Percentiles rank a stretch among this genome's conserved stretches.
phyloP scores from a whole-genome alignment of 331 rosid genomes.

The Acacia concinna region DNA sequence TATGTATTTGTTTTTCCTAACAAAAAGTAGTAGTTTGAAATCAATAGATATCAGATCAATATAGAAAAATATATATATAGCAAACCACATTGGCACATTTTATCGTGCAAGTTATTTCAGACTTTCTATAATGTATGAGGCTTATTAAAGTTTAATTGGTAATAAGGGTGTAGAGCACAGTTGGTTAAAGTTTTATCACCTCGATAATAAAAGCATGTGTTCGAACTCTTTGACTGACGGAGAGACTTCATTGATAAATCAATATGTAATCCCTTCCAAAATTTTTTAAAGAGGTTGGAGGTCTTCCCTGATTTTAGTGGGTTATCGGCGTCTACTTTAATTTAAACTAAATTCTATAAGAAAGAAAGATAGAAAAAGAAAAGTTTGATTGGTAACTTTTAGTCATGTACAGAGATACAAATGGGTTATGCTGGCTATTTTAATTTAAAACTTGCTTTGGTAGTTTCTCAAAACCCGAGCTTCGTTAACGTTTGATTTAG shows the following conservation, averaged over 20 bases:
- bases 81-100: neutral
- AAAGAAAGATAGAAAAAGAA: too few species aligned
- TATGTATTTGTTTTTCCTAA: neutral
- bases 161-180: too few species aligned
- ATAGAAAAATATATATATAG: neutral
- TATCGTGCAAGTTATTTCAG: neutral
- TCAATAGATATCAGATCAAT: neutral
- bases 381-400: neutral
- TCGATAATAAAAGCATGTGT: too few species aligned
- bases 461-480: neutral
- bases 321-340: too few species aligned
- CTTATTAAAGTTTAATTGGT: neutral
- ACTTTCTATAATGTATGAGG: neutral
- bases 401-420: neutral
- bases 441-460: neutral
- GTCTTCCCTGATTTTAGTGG: too few species aligned
- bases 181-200: too few species aligned
- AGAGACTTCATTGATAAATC: too few species aligned
- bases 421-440: neutral
- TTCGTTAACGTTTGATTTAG: neutral
- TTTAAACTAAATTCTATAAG: too few species aligned
- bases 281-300: too few species aligned
- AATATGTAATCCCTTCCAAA: too few species aligned
- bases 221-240: too few species aligned
- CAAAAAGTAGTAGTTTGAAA: neutral